Conservation (phyloP, 2,329 filamentous ascomycete genomes). For the Aspergillus quadricinctus region DNA sequence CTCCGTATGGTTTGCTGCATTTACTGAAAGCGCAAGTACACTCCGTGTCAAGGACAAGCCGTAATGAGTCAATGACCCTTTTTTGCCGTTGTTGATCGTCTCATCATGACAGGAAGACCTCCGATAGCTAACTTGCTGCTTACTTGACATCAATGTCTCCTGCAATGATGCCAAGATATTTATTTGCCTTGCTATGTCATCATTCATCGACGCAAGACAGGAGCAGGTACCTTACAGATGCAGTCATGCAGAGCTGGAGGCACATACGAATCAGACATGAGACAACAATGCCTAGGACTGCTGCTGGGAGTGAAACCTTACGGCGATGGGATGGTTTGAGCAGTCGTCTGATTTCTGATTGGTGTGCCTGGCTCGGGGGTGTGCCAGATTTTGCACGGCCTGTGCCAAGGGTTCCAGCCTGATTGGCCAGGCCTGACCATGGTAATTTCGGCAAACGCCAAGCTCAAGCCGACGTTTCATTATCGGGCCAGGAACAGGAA, state of each 20-base stretch:
- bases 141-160: not conserved
- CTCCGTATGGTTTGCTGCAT: not conserved
- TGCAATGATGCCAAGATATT: not conserved
- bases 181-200: not conserved
- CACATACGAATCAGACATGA: slow-evolving; percentile 14
- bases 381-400: slow-evolving; percentile 7
- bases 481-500: slow-evolving; percentile 19
- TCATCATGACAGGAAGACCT: not conserved
- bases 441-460: slow-evolving; percentile 24
- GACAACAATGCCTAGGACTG: slow-evolving; percentile 7
- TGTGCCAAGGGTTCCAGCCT: slow-evolving; percentile 6
- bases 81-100: not conserved
- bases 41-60: too few species aligned
- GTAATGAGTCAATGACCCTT: not conserved
- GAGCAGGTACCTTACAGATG: not conserved
- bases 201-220: not conserved
- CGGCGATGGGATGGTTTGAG: slow-evolving; percentile 11
- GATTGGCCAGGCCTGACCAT: slow-evolving; percentile 20
- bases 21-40: not conserved
- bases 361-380: slow-evolving; percentile 27
- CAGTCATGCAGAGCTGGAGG: not conserved
- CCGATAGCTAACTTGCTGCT: not conserved
- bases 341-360: slow-evolving; percentile 19
- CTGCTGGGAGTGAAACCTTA: slow-evolving; percentile 9
- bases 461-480: slow-evolving; percentile 14